These are phyloP conservation scores for Circinella minor DNA, from an alignment of 371 early-diverging fungal species.

Conservation along the genomic window DNA sequence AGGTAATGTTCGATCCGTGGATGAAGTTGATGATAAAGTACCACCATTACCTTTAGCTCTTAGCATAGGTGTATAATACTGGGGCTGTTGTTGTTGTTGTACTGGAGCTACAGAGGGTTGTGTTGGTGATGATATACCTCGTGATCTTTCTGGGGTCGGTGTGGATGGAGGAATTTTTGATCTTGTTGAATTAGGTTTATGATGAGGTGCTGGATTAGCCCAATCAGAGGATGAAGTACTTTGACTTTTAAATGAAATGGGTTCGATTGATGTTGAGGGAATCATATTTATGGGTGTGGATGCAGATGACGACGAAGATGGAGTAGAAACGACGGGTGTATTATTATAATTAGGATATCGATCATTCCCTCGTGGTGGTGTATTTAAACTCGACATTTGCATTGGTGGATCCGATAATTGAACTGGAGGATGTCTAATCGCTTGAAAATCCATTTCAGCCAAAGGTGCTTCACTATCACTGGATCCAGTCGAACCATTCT, in stretches of 20 bases:
- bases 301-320: not conserved
- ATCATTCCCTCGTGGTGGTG: not conserved
- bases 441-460: slow-evolving; percentile 24
- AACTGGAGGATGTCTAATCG: slow-evolving; percentile 6
- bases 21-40: not conserved
- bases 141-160: not conserved
- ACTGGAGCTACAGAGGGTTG: not conserved
- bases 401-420: slow-evolving; percentile 12
- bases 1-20: not conserved
- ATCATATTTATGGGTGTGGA: not conserved
- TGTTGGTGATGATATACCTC: not conserved
- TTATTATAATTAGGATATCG: too few relatives aligned
- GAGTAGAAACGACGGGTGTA: not conserved
- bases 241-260: not conserved
- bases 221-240: not conserved
- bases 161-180: not conserved
- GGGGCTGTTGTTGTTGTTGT: not conserved
- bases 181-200: not conserved
- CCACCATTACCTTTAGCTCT: not conserved
- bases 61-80: not conserved
- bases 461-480: slow-evolving; percentile 45
- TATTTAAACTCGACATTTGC: not conserved
- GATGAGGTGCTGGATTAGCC: slow-evolving; percentile 20
- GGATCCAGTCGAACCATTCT: slow-evolving; percentile 27
- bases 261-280: not conserved